A percentile compares a stretch with the other conserved stretches of the same genome.
Evolutionary conservation across 805 yeast species (phyloP).

Genomic region (Wickerhamiella domercqiae): DNA sequence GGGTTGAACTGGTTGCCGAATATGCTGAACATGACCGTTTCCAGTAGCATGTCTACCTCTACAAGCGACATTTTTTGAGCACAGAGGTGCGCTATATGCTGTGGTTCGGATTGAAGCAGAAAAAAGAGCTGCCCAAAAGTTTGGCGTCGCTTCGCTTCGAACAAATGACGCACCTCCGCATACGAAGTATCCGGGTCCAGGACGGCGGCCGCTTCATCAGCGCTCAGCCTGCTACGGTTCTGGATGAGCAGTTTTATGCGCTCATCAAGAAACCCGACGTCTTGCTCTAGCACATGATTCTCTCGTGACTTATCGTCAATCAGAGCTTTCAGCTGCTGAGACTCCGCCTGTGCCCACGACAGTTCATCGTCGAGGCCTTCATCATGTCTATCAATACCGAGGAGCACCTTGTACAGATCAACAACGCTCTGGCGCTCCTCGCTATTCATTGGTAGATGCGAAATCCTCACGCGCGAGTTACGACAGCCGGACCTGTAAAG

Average conservation of each 20-base stretch:
- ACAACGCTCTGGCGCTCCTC: constrained; percentile 23
- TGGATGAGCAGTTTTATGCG: constrained; percentile 27
- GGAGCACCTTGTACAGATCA: constrained; percentile 24
- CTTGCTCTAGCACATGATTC: constrained; percentile 26
- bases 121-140: constrained; percentile 24
- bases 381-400: constrained; percentile 22
- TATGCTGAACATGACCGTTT: constrained; percentile 28
- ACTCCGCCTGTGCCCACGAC: constrained; percentile 22
- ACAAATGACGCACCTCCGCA: constrained; percentile 12
- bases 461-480: too few species aligned
- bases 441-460: constrained; percentile 7
- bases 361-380: constrained; percentile 24
- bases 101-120: constrained; percentile 26
- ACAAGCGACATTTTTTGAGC: constrained; percentile 22
- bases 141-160: constrained; percentile 16
- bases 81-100: constrained; percentile 22
- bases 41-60: constrained; percentile 26
- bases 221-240: constrained; percentile 10
- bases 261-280: constrained; percentile 26
- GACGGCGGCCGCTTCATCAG: not conserved
- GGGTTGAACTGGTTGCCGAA: constrained; percentile 30
- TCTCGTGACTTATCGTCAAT: constrained; percentile 25
- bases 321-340: constrained; percentile 22
- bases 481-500: too few species aligned
- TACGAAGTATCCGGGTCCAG: constrained; percentile 16